phyloP scores from a whole-genome alignment of 768 basidiomycete genomes.

The Trametes sanguinea region DNA sequence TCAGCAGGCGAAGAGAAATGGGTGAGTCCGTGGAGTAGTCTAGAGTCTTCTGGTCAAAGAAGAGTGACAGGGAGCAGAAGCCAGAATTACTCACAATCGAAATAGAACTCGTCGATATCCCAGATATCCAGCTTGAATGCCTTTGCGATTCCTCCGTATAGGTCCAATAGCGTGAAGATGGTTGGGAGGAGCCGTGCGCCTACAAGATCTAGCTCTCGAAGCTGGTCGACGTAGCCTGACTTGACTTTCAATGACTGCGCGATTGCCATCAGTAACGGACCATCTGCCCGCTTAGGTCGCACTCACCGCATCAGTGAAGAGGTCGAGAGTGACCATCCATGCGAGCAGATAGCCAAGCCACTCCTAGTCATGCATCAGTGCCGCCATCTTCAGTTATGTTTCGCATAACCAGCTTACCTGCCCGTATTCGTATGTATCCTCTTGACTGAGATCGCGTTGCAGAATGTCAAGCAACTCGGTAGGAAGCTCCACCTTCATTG shows the following conservation, averaged over 20 bases:
- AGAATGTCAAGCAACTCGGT: conserved; percentile 66
- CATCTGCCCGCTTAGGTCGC: background rate
- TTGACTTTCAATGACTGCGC: conserved; percentile 84
- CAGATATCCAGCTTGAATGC: conserved; percentile 83
- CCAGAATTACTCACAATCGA: conserved; percentile 56
- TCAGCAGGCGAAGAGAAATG: conserved; percentile 62
- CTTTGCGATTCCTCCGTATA: conserved; percentile 65
- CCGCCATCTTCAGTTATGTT: background rate
- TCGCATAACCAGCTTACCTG: conserved; percentile 34
- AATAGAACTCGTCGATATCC: conserved; percentile 80
- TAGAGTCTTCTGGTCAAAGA: conserved; percentile 30
- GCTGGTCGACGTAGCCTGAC: conserved; percentile 82
- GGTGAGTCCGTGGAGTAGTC: conserved; percentile 58
- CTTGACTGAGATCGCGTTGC: conserved; percentile 45
- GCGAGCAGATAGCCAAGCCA: conserved; percentile 72
- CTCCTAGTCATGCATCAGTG: conserved; percentile 32
- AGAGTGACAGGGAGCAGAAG: background rate
- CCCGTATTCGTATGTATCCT: conserved; percentile 42
- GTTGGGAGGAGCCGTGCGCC: conserved; percentile 66
- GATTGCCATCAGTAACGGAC: background rate
- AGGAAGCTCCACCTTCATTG: conserved; percentile 59
- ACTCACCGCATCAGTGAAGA: conserved; percentile 82
- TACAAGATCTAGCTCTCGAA: conserved; percentile 71
- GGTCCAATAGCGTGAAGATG: conserved; percentile 63
- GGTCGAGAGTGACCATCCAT: conserved; percentile 89